Conservation (phyloP, 1,284 basidiomycete genomes). For the Ganoderma resinaceum region DNA sequence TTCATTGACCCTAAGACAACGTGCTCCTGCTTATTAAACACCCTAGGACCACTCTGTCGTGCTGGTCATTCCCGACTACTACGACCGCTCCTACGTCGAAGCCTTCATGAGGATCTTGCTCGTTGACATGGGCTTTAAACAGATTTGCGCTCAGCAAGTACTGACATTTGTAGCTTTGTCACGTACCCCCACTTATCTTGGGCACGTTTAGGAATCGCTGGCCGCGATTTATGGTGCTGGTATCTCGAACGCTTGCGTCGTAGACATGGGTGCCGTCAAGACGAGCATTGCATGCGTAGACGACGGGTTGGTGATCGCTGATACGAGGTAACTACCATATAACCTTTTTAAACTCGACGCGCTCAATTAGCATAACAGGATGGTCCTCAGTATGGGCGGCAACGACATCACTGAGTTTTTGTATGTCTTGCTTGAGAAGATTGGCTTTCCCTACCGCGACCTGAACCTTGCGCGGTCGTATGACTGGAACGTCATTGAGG, state of each 20-base stretch:
- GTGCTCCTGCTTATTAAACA: background rate
- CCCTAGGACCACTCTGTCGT: conserved; percentile 82
- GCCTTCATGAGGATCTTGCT: conserved; percentile 83
- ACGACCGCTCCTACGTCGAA: conserved; percentile 84
- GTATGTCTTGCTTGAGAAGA: conserved; percentile 80
- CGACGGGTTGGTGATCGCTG: conserved; percentile 89
- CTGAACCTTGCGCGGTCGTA: conserved; percentile 78
- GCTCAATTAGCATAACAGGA: conserved; percentile 51
- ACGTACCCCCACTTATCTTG: conserved; percentile 4
- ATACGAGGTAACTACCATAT: conserved; percentile 72
- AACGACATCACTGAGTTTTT: conserved; percentile 94
- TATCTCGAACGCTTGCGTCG: conserved; percentile 92
- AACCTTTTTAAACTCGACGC: background rate
- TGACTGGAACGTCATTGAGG: conserved; percentile 91
- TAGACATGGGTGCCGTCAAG: conserved; percentile 89
- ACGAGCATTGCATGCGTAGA: conserved; percentile 95
- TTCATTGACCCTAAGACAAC: background rate
- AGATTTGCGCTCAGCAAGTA: conserved; percentile 90
- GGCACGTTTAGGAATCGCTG: conserved; percentile 85
- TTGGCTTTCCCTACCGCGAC: conserved; percentile 90
- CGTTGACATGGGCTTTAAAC: conserved; percentile 88
- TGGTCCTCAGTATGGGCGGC: conserved; percentile 89
- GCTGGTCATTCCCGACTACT: conserved; percentile 93
- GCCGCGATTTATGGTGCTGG: conserved; percentile 97
- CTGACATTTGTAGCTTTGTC: conserved; percentile 25